Evolutionary conservation across 345 rosid genomes (phyloP).

Genomic region (Raphanus raphanistrum): DNA sequence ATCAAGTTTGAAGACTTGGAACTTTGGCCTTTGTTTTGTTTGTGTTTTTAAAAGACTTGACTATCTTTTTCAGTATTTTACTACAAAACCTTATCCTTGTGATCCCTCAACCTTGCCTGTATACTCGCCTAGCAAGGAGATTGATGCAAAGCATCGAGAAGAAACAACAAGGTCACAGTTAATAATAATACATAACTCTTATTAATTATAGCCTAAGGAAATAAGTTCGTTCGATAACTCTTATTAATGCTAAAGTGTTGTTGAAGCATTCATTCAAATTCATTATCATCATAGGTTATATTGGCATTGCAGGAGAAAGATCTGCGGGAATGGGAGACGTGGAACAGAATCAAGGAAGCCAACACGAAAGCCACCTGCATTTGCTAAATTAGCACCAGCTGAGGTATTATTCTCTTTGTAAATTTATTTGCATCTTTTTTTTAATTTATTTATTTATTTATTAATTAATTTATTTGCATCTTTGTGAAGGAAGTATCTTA

Average conservation of each 20-base stretch:
- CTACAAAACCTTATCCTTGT: constrained; percentile 76
- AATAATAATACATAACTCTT: too few relatives aligned
- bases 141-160: constrained; percentile 85
- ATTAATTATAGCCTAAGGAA: too few relatives aligned
- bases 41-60: not conserved
- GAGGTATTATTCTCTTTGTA: too few relatives aligned
- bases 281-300: not conserved
- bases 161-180: constrained; percentile 63
- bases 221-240: too few relatives aligned
- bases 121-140: constrained; percentile 93
- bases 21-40: not conserved
- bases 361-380: constrained; percentile 54
- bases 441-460: too few relatives aligned
- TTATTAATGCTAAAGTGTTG: not conserved
- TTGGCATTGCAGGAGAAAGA: constrained; percentile 62
- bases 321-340: constrained; percentile 59
- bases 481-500: too few relatives aligned
- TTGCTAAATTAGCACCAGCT: constrained; percentile 58
- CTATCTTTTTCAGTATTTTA: constrained; percentile 64
- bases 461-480: too few relatives aligned
- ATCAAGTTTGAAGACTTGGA: not conserved
- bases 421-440: too few relatives aligned
- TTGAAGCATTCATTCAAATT: constrained; percentile 29
- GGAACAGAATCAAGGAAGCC: constrained; percentile 71
- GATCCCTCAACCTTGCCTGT: constrained; percentile 92